Base-by-base conservation (phyloP, 768 basidiomycete species). In the Candolleomyces efflorescens region DNA sequence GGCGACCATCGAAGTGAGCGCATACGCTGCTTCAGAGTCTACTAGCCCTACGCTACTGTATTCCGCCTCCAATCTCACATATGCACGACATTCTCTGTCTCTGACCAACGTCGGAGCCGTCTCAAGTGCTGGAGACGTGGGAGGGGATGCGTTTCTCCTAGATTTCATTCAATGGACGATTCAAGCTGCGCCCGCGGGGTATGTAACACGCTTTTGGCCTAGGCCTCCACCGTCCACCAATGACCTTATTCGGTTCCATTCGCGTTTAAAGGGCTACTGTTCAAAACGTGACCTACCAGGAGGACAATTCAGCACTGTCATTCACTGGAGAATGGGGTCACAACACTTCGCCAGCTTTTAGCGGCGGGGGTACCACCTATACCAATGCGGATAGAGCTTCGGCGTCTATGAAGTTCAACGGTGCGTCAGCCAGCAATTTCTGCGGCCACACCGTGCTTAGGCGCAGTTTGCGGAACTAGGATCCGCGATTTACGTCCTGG, bases 181-280 rank as follows among this genome's bases (percentile, higher is more conserved):
- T 39, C 79, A 79, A 60, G 64, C 78, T 24, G 79, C 74, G 24
- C 77, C 77, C 12, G 64, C 72, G 17, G 77, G 77, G 79, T 78
- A 60, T 32, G 39, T 26, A 23, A 15, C 11, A 7, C 20, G 39
- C 15, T 47, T 7, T 23, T 45, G 36, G 27, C 22, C 26, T 11
- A 47, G 27, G 10, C 51, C 32, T 36, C 5, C 9, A 32, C 22
- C 13, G 24, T 13, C 45, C 17, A n/a, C n/a, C 22, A 23, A 44
- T 4, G 17, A 17, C 10, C 51, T 32, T 11, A 38, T 53, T 32
- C 32, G 32, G 32, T 11, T 32, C 32, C 32, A 17, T 53, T 13
- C n/a, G 17, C 24, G n/a, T 32, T 26, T 50, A 24, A 26, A 80
- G 79, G 0, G 78, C 79, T 6, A 75, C 72, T 1, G 70, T 74